Conservation (phyloP, 2,329 filamentous ascomycete genomes). For the Volutella citrinella region DNA sequence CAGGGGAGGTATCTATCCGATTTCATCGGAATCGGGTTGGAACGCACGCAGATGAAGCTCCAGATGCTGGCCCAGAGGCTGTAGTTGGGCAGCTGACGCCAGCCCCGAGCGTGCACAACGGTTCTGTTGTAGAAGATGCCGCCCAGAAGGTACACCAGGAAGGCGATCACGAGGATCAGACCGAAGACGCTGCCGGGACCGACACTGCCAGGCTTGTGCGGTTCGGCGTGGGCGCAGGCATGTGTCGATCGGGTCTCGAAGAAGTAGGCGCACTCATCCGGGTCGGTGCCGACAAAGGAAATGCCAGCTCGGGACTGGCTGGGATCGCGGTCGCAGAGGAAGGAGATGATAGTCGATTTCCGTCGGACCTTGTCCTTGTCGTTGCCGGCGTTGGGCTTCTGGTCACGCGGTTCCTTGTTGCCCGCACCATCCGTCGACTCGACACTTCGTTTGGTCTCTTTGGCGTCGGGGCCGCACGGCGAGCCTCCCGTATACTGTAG, state of each 20-base stretch:
- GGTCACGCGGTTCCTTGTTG: slow-evolving; percentile 16
- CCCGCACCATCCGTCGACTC: slow-evolving; percentile 9
- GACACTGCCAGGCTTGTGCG: slow-evolving; percentile 70
- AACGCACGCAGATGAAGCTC: slow-evolving; percentile 69
- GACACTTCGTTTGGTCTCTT: slow-evolving; percentile 32
- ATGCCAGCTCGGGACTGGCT: slow-evolving; percentile 64
- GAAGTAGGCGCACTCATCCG: slow-evolving; percentile 91
- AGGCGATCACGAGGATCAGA: slow-evolving; percentile 73
- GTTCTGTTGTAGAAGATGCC: slow-evolving; percentile 95
- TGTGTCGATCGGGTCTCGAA: slow-evolving; percentile 87
- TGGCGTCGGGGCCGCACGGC: slow-evolving; percentile 57
- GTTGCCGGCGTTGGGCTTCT: too few species aligned
- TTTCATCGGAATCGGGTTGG: slow-evolving; percentile 27
- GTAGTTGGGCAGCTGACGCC: slow-evolving; percentile 94
- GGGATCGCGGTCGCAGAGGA: slow-evolving; percentile 86
- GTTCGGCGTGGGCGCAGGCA: slow-evolving; percentile 68
- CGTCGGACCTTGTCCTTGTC: slow-evolving; percentile 37
- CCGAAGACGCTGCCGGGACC: slow-evolving; percentile 77
- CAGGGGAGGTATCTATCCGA: slow-evolving; percentile 27
- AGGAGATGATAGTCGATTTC: slow-evolving; percentile 86
- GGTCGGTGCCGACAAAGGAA: slow-evolving; percentile 78
- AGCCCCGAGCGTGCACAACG: slow-evolving; percentile 89
- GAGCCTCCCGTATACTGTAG: slow-evolving; percentile 77
- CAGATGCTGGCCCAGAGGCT: slow-evolving; percentile 86
- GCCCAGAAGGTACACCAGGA: slow-evolving; percentile 85